phyloP scores from a whole-genome alignment of 768 basidiomycete genomes.

The Boletales sp. region DNA sequence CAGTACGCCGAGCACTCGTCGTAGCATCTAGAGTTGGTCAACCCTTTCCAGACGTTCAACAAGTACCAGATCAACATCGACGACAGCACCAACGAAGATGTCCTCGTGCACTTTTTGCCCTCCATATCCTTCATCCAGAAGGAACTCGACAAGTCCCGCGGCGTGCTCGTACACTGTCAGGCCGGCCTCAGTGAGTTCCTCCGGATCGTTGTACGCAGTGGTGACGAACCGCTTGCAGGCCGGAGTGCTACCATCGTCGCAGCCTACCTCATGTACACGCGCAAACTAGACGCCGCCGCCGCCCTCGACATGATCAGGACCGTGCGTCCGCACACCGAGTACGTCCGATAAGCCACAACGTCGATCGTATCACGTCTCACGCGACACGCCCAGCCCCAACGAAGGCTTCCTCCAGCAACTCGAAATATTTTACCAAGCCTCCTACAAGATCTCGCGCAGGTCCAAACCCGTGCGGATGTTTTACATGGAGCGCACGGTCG shows the following conservation, averaged over 20 bases:
- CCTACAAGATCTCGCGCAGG: constrained; percentile 60
- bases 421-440: constrained; percentile 70
- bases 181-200: constrained; percentile 78
- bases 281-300: constrained; percentile 49
- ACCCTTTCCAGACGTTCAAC: constrained; percentile 83
- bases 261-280: constrained; percentile 83
- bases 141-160: constrained; percentile 69
- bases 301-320: constrained; percentile 69
- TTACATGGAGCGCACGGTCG: constrained; percentile 74
- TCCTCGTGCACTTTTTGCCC: constrained; percentile 73
- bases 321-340: constrained; percentile 71
- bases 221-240: constrained; percentile 40
- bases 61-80: constrained; percentile 77
- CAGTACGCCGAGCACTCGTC: constrained; percentile 46
- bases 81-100: constrained; percentile 71
- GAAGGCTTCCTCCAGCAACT: constrained; percentile 79
- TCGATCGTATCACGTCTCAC: background rate
- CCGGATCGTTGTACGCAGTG: background rate
- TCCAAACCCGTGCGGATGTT: constrained; percentile 77
- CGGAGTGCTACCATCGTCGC: constrained; percentile 83
- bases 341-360: too few species aligned
- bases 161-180: constrained; percentile 87
- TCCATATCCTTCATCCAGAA: constrained; percentile 81
- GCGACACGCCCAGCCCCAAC: constrained; percentile 63
- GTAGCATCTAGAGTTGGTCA: too few species aligned